phyloP scores from a whole-genome alignment of 208 protist genomes.

The Crithidia expoeki region DNA sequence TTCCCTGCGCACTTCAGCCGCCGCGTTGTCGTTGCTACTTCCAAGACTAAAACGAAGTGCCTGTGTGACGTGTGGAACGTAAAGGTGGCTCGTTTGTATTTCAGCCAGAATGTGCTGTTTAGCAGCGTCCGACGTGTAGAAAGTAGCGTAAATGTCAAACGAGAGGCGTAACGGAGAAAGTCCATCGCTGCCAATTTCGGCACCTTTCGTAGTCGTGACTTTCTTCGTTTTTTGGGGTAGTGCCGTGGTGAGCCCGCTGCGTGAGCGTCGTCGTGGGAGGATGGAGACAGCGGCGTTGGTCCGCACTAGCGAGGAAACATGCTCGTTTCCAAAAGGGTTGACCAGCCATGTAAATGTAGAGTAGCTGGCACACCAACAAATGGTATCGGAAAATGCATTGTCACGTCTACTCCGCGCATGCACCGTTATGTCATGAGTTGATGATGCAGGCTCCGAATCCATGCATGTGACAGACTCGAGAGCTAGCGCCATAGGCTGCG shows the following conservation, averaged over 20 bases:
- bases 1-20: not conserved
- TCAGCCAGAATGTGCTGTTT: slow-evolving; percentile 11
- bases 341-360: slow-evolving; percentile 40
- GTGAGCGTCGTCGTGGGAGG: not conserved
- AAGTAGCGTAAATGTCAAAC: slow-evolving; percentile 19
- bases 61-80: slow-evolving; percentile 25
- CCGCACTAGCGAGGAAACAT: slow-evolving; percentile 9
- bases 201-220: not conserved
- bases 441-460: too few species aligned
- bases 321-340: slow-evolving; percentile 33
- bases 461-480: slow-evolving; percentile 13
- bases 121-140: slow-evolving; percentile 16
- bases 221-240: not conserved
- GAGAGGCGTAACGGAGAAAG: slow-evolving; percentile 15
- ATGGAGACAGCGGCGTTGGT: slow-evolving; percentile 1
- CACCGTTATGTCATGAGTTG: not conserved
- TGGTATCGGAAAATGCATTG: not conserved
- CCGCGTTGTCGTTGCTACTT: not conserved
- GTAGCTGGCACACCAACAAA: slow-evolving; percentile 31
- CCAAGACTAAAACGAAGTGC: slow-evolving; percentile 21
- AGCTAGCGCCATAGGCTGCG: slow-evolving; percentile 18
- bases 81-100: slow-evolving; percentile 4
- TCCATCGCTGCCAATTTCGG: not conserved
- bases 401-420: too few species aligned
- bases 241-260: not conserved